A percentile compares a stretch with the other conserved stretches of the same genome.
These are phyloP conservation scores for Pseudogymnoascus sp. DNA, from an alignment of 2,329 filamentous ascomycete genomes.

Conservation along the genomic window DNA sequence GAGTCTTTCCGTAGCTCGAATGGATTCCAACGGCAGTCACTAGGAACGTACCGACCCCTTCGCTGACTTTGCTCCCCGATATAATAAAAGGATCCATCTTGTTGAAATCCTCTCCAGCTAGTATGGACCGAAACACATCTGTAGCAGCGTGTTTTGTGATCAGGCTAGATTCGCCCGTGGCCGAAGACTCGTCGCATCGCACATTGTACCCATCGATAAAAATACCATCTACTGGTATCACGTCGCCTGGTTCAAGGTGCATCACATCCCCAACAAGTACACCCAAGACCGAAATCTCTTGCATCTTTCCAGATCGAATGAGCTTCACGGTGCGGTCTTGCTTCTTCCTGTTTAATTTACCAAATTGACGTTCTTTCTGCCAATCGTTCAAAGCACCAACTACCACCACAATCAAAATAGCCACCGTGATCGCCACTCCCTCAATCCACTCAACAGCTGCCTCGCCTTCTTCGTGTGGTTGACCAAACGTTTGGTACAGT, in stretches of 20 bases:
- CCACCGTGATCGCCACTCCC: slow-evolving; percentile 57
- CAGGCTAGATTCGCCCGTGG: slow-evolving; percentile 65
- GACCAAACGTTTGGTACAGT: slow-evolving; percentile 56
- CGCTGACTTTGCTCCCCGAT: slow-evolving; percentile 47
- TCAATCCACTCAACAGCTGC: slow-evolving; percentile 55
- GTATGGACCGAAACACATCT: slow-evolving; percentile 48
- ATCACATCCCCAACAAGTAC: slow-evolving; percentile 63
- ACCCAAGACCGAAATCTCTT: slow-evolving; percentile 57
- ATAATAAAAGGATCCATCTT: slow-evolving; percentile 59
- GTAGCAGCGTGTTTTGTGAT: slow-evolving; percentile 58
- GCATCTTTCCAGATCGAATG: slow-evolving; percentile 56
- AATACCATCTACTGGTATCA: slow-evolving; percentile 63
- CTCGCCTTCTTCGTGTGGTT: slow-evolving; percentile 33
- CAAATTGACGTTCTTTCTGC: slow-evolving; percentile 60
- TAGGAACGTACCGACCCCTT: slow-evolving; percentile 45
- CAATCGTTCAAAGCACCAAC: slow-evolving; percentile 59
- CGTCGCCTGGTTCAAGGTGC: slow-evolving; percentile 60
- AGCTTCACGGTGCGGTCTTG: slow-evolving; percentile 58
- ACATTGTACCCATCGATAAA: slow-evolving; percentile 58
- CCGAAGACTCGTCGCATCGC: slow-evolving; percentile 66
- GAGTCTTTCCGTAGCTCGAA: slow-evolving; percentile 47
- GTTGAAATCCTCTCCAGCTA: slow-evolving; percentile 42
- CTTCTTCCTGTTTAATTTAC: slow-evolving; percentile 53
- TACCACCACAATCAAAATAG: slow-evolving; percentile 55
- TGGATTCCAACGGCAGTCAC: slow-evolving; percentile 47